phyloP scores from a whole-genome alignment of 495 filamentous ascomycete genomes.

The Podospora conica region DNA sequence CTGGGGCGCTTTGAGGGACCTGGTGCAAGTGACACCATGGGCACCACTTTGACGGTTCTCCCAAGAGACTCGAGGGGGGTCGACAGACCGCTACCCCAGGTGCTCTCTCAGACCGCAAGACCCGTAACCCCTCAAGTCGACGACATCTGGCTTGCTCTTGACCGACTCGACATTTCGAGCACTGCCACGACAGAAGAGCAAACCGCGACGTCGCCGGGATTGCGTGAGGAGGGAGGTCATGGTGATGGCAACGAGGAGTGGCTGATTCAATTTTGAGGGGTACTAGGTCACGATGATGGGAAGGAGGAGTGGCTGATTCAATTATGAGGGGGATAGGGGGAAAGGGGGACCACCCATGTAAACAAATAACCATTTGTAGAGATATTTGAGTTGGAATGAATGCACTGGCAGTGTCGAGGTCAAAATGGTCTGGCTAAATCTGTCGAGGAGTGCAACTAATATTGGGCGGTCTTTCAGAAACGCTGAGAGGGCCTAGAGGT shows the following conservation, averaged over 20 bases:
- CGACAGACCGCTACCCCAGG: not conserved
- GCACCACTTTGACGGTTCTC: too few species aligned
- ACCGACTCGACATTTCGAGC: not conserved
- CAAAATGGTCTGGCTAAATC: too few species aligned
- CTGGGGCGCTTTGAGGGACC: not conserved
- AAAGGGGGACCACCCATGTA: too few species aligned
- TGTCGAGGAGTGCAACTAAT: too few species aligned
- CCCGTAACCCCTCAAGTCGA: not conserved
- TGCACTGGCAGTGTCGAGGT: too few species aligned
- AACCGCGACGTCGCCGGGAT: not conserved
- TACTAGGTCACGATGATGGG: too few species aligned
- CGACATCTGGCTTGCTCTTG: not conserved
- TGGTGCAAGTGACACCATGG: not conserved
- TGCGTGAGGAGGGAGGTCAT: not conserved
- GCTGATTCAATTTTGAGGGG: not conserved
- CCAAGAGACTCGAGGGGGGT: not conserved
- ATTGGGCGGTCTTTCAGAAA: too few species aligned
- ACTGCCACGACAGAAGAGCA: not conserved
- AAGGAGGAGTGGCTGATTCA: too few species aligned
- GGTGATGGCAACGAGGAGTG: not conserved
- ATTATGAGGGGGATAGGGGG: too few species aligned
- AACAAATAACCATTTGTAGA: too few species aligned
- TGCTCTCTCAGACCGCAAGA: not conserved
- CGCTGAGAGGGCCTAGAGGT: too few species aligned
- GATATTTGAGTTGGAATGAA: not conserved